phyloP scores from a whole-genome alignment of 2,329 filamentous ascomycete species.

The Xylariaceae sp. region DNA sequence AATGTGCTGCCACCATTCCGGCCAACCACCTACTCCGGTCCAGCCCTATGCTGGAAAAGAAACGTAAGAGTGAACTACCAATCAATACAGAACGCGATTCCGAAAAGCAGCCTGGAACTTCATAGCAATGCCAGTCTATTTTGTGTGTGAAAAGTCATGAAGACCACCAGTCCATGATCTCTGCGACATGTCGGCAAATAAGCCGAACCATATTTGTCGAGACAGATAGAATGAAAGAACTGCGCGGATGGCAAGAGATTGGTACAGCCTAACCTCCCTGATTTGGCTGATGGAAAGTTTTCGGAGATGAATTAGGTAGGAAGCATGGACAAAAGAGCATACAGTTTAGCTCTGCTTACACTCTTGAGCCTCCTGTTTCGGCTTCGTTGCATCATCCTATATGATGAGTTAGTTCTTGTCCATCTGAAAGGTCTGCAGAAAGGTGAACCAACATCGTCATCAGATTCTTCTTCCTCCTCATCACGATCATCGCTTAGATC shows the following conservation, averaged over 20 bases:
- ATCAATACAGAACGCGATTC: slow-evolving; percentile 39
- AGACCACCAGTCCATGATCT: slow-evolving; percentile 30
- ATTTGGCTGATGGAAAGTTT: slow-evolving; percentile 12
- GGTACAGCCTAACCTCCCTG: slow-evolving; percentile 12
- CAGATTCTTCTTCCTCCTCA: slow-evolving; percentile 80
- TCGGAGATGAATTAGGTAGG: slow-evolving; percentile 18
- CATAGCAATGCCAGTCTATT: slow-evolving; percentile 40
- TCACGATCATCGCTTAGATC: slow-evolving; percentile 76
- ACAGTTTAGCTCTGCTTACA: slow-evolving; percentile 86
- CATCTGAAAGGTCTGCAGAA: slow-evolving; percentile 23
- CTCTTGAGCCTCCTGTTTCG: slow-evolving; percentile 91
- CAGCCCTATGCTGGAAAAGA: slow-evolving; percentile 30
- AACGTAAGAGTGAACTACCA: slow-evolving; percentile 40
- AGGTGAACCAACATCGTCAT: slow-evolving; percentile 68
- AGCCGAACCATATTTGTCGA: slow-evolving; percentile 21
- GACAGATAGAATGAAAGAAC: slow-evolving; percentile 18
- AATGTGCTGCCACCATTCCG: slow-evolving; percentile 26
- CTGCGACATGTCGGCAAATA: slow-evolving; percentile 36
- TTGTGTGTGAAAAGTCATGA: slow-evolving; percentile 27
- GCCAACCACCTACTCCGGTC: slow-evolving; percentile 29
- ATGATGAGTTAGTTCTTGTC: slow-evolving; percentile 18
- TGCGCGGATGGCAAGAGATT: slow-evolving; percentile 13
- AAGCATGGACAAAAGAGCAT: slow-evolving; percentile 9
- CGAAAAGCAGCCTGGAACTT: slow-evolving; percentile 37
- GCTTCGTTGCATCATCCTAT: slow-evolving; percentile 86